These are phyloP conservation scores for Magnusiomyces tetraspermus DNA, from an alignment of 1,139 yeast genomes.

Conservation along the genomic window DNA sequence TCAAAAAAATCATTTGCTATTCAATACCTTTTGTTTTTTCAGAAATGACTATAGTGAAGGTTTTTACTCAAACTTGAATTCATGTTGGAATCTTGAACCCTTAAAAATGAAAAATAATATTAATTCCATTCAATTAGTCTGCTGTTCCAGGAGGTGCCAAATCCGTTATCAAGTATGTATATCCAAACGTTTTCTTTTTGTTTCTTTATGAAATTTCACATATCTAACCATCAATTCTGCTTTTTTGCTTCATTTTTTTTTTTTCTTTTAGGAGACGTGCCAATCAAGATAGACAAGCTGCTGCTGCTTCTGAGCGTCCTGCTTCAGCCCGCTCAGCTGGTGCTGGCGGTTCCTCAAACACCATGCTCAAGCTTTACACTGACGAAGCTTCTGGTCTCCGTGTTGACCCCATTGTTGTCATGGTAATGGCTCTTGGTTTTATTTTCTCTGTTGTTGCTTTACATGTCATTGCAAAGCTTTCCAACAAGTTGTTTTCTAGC, in stretches of 20 bases:
- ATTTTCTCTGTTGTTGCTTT: conserved; percentile 88
- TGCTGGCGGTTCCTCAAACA: conserved; percentile 87
- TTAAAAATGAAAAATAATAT: too few species aligned
- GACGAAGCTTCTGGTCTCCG: conserved; percentile 96
- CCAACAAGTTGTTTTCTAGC: conserved; percentile 36
- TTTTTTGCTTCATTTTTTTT: too few species aligned
- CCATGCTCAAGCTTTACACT: conserved; percentile 89
- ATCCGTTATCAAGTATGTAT: conserved; percentile 25
- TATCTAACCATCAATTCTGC: too few species aligned
- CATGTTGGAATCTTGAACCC: too few species aligned
- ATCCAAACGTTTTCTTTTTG: background rate
- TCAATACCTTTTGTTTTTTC: too few species aligned
- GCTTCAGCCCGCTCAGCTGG: too few species aligned
- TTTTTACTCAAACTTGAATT: too few species aligned
- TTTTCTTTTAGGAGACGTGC: conserved; percentile 49
- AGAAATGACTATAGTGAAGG: too few species aligned
- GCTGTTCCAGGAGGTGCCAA: conserved; percentile 36
- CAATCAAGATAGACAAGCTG: conserved; percentile 70
- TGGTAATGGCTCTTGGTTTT: conserved; percentile 92
- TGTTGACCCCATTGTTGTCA: conserved; percentile 92
- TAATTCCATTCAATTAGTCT: conserved; percentile 5
- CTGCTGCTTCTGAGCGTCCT: too few species aligned
- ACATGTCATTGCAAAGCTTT: conserved; percentile 83
- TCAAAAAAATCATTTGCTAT: too few species aligned
- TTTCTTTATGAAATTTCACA: background rate